phyloP scores from a whole-genome alignment of 495 filamentous ascomycete genomes.

The Penicillium paradoxum region DNA sequence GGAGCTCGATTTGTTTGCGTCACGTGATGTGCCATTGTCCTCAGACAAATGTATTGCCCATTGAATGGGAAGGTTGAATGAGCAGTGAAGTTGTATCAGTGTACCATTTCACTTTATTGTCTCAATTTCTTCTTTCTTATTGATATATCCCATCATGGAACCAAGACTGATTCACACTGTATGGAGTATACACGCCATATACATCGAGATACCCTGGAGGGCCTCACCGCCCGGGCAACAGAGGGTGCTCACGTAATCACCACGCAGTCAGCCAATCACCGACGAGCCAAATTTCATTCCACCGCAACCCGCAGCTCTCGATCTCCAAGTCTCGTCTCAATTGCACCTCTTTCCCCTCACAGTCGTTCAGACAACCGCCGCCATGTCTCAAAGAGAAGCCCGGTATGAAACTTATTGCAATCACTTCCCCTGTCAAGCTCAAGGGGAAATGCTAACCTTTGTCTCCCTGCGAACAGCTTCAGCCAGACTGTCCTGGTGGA shows the following conservation, averaged over 20 bases:
- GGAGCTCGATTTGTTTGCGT: conserved; percentile 27
- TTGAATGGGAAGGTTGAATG: neutral
- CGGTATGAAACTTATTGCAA: conserved; percentile 29
- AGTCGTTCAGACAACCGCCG: conserved; percentile 22
- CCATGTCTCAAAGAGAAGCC: conserved; percentile 48
- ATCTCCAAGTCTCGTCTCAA: conserved; percentile 22
- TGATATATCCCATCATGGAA: neutral
- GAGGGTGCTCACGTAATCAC: conserved; percentile 15
- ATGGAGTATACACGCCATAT: neutral
- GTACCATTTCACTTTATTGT: neutral
- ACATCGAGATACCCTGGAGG: neutral
- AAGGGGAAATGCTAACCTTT: conserved; percentile 15
- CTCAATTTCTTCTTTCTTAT: too few relatives aligned
- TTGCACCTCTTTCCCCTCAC: conserved; percentile 15
- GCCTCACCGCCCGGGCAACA: neutral
- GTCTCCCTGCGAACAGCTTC: conserved; percentile 59
- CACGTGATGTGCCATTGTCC: conserved; percentile 22
- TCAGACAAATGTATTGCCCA: neutral
- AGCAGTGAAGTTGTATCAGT: neutral
- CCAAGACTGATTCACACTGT: neutral
- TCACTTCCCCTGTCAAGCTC: neutral
- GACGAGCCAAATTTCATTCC: conserved; percentile 27
- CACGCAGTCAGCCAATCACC: conserved; percentile 26
- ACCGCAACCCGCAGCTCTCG: conserved; percentile 28
- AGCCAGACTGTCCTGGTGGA: conserved; percentile 89